Base-by-base conservation (phyloP, 169 alveolate genomes). In the Plasmodium reichenowi region DNA sequence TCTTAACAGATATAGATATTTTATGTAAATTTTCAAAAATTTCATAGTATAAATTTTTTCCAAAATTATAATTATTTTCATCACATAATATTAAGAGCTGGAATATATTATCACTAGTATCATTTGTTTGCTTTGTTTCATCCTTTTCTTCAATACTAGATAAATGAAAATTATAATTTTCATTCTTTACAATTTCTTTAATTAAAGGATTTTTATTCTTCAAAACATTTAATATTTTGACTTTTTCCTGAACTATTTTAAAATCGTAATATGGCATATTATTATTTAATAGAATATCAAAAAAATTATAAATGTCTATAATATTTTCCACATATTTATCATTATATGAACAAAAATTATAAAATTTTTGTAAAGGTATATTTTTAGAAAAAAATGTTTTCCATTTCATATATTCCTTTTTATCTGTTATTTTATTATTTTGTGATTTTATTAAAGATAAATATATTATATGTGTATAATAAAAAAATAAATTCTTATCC, bases 321-420 rank as follows among this genome's bases (percentile, higher is more conserved):
- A 86, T 86, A 5, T 43, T 62, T 5, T 86, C 92, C 38, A 86
- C 92, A 64, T 86, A 86, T 54, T 22, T 48, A 86, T 86, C 92
- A 20, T 71, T 72, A 43, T 71, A 86, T 17, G 92, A 86, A 48
- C 47, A 50, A 64, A 70, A 86, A 63, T 86, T 72, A 38, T 38
- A 64, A 73, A 86, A 86, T 17, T 38, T 86, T 74, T 70, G 38
- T 32, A 86, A 24, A 13, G 38, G 17, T 59, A 86, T 86, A 29
- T 52, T 64, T 17, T 86, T 22, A 13, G 50, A 38, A 72, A 86
- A 29, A 17, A 20, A 50, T 5, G 22, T 24, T 59, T 62, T 86
- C 56, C 86, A 86, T 54, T 71, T 66, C 20, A 60, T 60, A 26
- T 83, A 83, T 15, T 24, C 20, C n/a, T 63, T 62, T 45, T 20